Evolutionary conservation across 768 basidiomycete species (phyloP), one percentile per base, ranked within the genome.

Genomic region (Trametes cingulata): DNA sequence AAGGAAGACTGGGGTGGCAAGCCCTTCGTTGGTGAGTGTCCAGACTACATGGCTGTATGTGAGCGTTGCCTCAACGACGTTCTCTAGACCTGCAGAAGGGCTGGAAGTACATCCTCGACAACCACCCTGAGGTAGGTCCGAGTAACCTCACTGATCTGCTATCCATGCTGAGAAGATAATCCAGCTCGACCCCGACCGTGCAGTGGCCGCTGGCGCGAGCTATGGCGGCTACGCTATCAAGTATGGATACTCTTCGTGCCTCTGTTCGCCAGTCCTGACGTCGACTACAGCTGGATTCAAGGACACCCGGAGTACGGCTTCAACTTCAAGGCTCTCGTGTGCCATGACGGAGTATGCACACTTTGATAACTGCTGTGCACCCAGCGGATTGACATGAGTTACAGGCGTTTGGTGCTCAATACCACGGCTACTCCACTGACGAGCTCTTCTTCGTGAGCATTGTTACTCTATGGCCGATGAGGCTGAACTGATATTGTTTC

Each of bases 271-370:
- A 37, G 52, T 56, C 24, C 62, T 17, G 61, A 56, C 14, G 17
- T 29, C 48, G 52, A 5, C 2, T 40, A 57, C 49, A 96, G 94
- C 72, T 97, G 93, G 93, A 95, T 97, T 54, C 91, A 96, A 75
- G 93, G 94, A 0, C 92, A 97, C 69, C 91, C 91, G 10, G 93
- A 96, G 66, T 92, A 80, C 63, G 87, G 82, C 3, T 93, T 94
- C 70, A 82, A 83, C 20, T 97, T 98, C 80, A 97, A 95, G 76
- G 93, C 93, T 4, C 79, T 98, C 42, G 84, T 95, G 13, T 88
- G 87, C 66, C 96, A 98, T 68, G 96, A 99, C 69, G 96, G 96
- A 9, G 91, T 94, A 71, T 47, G 76, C 73, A 37, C 20, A 0
- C 9, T 12, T 58, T 48, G 62, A 36, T 13, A 42, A n/a, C 17